These are phyloP conservation scores for Didymella glomerata DNA, from an alignment of 2,329 filamentous ascomycete genomes.

Conservation along the genomic window DNA sequence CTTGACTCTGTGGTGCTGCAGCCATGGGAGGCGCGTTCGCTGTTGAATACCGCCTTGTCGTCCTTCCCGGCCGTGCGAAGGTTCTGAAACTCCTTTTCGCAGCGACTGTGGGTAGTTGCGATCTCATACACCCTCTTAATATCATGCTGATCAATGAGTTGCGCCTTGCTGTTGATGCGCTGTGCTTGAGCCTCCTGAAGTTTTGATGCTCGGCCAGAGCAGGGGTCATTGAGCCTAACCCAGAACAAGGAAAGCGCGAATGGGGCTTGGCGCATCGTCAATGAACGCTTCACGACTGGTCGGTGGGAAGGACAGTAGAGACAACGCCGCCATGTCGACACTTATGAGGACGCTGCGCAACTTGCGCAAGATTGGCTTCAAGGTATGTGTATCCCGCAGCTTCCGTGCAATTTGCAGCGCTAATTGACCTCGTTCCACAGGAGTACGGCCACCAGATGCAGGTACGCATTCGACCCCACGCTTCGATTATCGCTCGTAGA, in stretches of 20 bases:
- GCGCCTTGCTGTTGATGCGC: conserved; percentile 8
- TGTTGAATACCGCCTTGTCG: conserved; percentile 44
- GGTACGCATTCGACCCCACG: conserved; percentile 64
- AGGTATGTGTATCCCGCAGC: conserved; percentile 63
- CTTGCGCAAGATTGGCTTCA: conserved; percentile 85
- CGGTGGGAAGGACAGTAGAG: conserved; percentile 25
- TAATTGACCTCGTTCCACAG: conserved; percentile 59
- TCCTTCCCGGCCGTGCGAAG: conserved; percentile 24
- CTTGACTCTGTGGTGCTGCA: conserved; percentile 57
- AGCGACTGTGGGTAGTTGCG: conserved; percentile 31
- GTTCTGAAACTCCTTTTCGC: conserved; percentile 30
- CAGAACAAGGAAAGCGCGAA: conserved; percentile 11
- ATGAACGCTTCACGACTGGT: conserved; percentile 33
- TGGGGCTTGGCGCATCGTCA: conserved; percentile 36
- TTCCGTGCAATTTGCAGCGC: conserved; percentile 25
- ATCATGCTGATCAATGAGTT: conserved; percentile 39
- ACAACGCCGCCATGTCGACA: conserved; percentile 80
- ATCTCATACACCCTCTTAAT: conserved; percentile 43
- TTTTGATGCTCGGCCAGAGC: conserved; percentile 36
- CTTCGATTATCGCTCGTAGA: conserved; percentile 30
- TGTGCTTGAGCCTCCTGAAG: conserved; percentile 29
- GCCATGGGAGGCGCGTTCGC: conserved; percentile 40
- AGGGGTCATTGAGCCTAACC: conserved; percentile 24
- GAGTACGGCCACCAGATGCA: conserved; percentile 92
- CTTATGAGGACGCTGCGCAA: conserved; percentile 86